Evolutionary conservation across 192 early-diverging fungal species (phyloP).

Genomic region (Geosiphon pyriformis): DNA sequence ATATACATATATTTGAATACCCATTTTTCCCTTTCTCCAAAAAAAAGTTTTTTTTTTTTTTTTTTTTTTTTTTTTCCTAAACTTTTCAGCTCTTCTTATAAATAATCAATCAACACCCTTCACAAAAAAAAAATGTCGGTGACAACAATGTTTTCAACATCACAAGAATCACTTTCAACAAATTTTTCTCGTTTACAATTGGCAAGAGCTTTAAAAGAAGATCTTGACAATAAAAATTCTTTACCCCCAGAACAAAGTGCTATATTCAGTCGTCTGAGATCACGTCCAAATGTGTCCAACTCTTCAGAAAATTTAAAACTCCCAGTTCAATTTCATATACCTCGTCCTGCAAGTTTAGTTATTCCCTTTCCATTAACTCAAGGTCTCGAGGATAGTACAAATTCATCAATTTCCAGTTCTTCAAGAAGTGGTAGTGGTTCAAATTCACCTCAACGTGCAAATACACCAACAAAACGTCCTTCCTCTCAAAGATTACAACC

Average conservation of each 20-base stretch:
- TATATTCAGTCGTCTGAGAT: neutral
- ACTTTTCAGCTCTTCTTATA: too few relatives aligned
- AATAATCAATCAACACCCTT: too few relatives aligned
- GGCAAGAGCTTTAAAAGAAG: constrained; percentile 4
- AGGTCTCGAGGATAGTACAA: neutral
- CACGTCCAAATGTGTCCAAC: neutral
- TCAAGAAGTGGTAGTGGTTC: too few relatives aligned
- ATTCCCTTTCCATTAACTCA: neutral
- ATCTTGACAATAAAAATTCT: neutral
- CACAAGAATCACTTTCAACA: too few relatives aligned
- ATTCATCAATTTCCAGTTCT: too few relatives aligned
- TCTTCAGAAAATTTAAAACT: neutral
- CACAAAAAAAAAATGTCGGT: too few relatives aligned
- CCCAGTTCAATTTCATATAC: neutral
- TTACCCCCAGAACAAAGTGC: neutral
- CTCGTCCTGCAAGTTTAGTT: neutral
- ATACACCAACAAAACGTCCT: neutral
- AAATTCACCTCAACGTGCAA: too few relatives aligned
- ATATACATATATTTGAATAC: too few relatives aligned
- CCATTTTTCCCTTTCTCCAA: too few relatives aligned
- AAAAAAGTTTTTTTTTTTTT: too few relatives aligned
- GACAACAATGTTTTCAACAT: too few relatives aligned
- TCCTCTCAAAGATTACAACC: neutral
- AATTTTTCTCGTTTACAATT: constrained; percentile 4
- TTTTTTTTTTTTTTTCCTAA: too few relatives aligned